These are phyloP conservation scores for Claviceps cyperi DNA, from an alignment of 2,329 filamentous ascomycete genomes.

Conservation along the genomic window DNA sequence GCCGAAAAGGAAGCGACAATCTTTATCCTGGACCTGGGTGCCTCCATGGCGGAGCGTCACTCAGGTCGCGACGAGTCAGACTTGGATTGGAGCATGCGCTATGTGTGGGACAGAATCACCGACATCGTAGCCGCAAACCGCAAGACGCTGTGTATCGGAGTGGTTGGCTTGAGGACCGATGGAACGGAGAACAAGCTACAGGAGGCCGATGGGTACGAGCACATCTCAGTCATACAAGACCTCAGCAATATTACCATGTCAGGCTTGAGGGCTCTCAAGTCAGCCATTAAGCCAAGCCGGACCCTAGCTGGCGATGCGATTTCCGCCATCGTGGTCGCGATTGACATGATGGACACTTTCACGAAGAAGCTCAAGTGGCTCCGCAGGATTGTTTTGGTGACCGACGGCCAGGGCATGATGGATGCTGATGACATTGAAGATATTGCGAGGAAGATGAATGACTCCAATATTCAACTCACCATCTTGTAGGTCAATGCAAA, in stretches of 20 bases:
- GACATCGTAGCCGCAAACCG: conserved; percentile 54
- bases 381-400: conserved; percentile 70
- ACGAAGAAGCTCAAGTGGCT: conserved; percentile 74
- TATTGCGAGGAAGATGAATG: conserved; percentile 60
- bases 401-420: conserved; percentile 61
- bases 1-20: conserved; percentile 85
- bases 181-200: conserved; percentile 55
- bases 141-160: conserved; percentile 56
- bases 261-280: conserved; percentile 50
- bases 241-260: conserved; percentile 47
- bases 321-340: conserved; percentile 73
- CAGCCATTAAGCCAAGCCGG: conserved; percentile 49
- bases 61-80: conserved; percentile 63
- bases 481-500: conserved; percentile 47
- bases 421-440: conserved; percentile 56
- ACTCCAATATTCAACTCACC: conserved; percentile 61
- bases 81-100: conserved; percentile 78
- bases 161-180: conserved; percentile 73
- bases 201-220: conserved; percentile 58
- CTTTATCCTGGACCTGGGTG: conserved; percentile 79
- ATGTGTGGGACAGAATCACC: conserved; percentile 82
- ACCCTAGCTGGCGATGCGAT: conserved; percentile 67
- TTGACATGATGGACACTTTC: conserved; percentile 68
- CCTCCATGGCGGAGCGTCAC: conserved; percentile 63
- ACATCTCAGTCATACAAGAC: conserved; percentile 69